These are phyloP conservation scores for Proliferodiscus dingleyae DNA, from an alignment of 2,329 filamentous ascomycete genomes.

Conservation along the genomic window DNA sequence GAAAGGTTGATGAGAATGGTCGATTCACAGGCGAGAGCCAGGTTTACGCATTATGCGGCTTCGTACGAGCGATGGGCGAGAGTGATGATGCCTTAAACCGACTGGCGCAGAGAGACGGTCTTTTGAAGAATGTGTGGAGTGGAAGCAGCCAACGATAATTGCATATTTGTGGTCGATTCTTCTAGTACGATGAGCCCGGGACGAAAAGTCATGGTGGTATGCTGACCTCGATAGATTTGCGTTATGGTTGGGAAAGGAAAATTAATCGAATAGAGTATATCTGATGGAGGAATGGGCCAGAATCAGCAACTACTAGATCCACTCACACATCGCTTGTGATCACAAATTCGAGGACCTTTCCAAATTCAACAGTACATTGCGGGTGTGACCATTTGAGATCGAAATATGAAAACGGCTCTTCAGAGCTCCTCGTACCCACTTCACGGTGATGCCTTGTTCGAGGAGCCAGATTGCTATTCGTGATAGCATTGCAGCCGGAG, in stretches of 20 bases:
- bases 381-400: slow-evolving; percentile 11
- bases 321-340: slow-evolving; percentile 29
- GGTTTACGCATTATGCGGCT: slow-evolving; percentile 94
- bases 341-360: slow-evolving; percentile 29
- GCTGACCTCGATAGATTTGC: slow-evolving; percentile 27
- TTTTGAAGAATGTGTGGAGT: slow-evolving; percentile 96
- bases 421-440: slow-evolving; percentile 33
- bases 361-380: slow-evolving; percentile 21
- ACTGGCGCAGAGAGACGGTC: slow-evolving; percentile 90
- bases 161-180: slow-evolving; percentile 26
- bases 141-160: slow-evolving; percentile 38
- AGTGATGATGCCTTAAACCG: slow-evolving; percentile 95
- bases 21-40: slow-evolving; percentile 92
- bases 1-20: slow-evolving; percentile 98
- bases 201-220: not conserved
- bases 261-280: slow-evolving; percentile 17
- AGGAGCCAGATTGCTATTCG: slow-evolving; percentile 32
- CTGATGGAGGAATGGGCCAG: slow-evolving; percentile 21
- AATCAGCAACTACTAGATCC: slow-evolving; percentile 29
- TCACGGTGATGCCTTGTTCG: slow-evolving; percentile 28
- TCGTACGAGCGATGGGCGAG: slow-evolving; percentile 97
- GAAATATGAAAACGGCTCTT: slow-evolving; percentile 23
- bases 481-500: slow-evolving; percentile 32
- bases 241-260: slow-evolving; percentile 22
- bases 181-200: slow-evolving; percentile 22